Evolutionary conservation across 352 stramenopile species (phyloP), one percentile per base, ranked within the genome.

Genomic region (Phytophthora pluvialis): DNA sequence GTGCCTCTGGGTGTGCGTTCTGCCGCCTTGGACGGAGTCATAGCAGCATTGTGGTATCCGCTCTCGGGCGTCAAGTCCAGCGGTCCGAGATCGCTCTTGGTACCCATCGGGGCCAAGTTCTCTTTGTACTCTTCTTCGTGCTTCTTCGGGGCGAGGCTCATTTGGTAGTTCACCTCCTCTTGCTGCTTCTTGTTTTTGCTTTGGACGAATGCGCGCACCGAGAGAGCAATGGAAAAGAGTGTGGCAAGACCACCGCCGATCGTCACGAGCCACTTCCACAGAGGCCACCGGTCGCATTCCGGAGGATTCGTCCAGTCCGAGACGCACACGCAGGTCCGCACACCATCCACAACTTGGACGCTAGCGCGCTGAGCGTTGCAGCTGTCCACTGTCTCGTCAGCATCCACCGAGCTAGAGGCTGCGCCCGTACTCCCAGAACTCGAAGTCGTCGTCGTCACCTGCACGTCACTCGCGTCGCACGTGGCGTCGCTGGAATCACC

Each of bases 291-390:
- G 21, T 81, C 67, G 45, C 81, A 90, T 28, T 70, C 67, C 1
- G 81, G 81, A 18, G 81, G 81, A 28, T 81, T 75, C 25, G 70
- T 73, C 81, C 81, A 90, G 66, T 89, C 81, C 18, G 75, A 82
- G 11, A 81, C 77, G 55, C 81, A 90, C 31, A 86, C 78, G 31
- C 81, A 90, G 5, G 62, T 68, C 15, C 64, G 33, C 16, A 67
- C 55, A 7, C 71, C 78, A 25, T 88, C 67, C 3, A 80, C 65
- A 4, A 52, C 60, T 32, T 79, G 73, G 33, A 86, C 54, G 16
- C 64, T 79, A 0, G 78, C 83, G 35, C 83, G 78, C 53, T 83
- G 81, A 0, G 64, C 48, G 39, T 90, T 90, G 58, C 83, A 92
- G 33, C 59, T 77, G 21, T 51, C 50, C 13, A 83, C 21, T 12